Percentiles rank a stretch among this genome's conserved stretches.
These are phyloP conservation scores for Diaporthe sp. DNA, from an alignment of 2,329 filamentous ascomycete species.

Conservation along the genomic window DNA sequence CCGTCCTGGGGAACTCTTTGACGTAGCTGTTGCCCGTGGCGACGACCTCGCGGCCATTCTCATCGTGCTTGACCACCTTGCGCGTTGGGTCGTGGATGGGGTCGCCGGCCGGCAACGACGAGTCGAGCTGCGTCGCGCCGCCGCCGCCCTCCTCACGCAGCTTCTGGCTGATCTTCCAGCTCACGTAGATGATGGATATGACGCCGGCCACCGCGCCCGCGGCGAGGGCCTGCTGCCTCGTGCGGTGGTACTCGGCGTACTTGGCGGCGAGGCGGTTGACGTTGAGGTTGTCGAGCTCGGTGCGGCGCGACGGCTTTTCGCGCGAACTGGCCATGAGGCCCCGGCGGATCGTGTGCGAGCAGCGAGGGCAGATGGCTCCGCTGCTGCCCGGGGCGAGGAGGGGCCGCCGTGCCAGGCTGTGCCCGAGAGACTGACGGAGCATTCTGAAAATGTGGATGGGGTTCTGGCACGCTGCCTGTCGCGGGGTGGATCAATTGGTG, in stretches of 20 bases:
- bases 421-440: slow-evolving; percentile 48
- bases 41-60: slow-evolving; percentile 81
- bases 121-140: slow-evolving; percentile 54
- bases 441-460: slow-evolving; percentile 43
- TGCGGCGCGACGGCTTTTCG: slow-evolving; percentile 45
- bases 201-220: slow-evolving; percentile 65
- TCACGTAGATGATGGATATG: slow-evolving; percentile 65
- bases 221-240: slow-evolving; percentile 65
- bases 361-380: slow-evolving; percentile 30
- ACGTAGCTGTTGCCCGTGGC: slow-evolving; percentile 86
- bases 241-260: slow-evolving; percentile 64
- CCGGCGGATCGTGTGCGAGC: slow-evolving; percentile 46
- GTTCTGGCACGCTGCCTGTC: neutral
- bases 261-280: slow-evolving; percentile 62
- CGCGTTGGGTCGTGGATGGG: slow-evolving; percentile 65
- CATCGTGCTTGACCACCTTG: slow-evolving; percentile 74
- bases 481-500: neutral
- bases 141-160: slow-evolving; percentile 40
- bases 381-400: slow-evolving; percentile 1
- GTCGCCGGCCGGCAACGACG: slow-evolving; percentile 58
- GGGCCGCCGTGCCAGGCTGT: slow-evolving; percentile 45
- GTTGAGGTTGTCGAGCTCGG: slow-evolving; percentile 64
- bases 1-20: slow-evolving; percentile 81
- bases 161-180: slow-evolving; percentile 64
- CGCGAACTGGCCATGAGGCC: slow-evolving; percentile 52